A percentile compares a stretch with the other conserved stretches of the same genome.
Evolutionary conservation across 179 eudicot species (phyloP).

Genomic region (Patellifolia procumbens): DNA sequence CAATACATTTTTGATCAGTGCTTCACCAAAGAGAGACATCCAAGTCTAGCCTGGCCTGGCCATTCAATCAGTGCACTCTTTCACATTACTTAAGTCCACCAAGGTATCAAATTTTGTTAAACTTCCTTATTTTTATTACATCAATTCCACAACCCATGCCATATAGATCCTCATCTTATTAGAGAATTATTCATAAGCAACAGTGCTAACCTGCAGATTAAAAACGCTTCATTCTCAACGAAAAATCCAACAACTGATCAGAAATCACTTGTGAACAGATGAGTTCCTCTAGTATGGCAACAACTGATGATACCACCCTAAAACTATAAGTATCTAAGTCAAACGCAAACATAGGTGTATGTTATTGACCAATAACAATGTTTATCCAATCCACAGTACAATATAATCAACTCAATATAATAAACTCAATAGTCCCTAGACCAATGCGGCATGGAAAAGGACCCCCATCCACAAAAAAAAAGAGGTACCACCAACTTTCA

Average conservation of each 20-base stretch:
- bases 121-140: not conserved
- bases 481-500: conserved; percentile 2
- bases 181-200: not conserved
- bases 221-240: not conserved
- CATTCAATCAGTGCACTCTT: not conserved
- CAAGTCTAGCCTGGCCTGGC: not conserved
- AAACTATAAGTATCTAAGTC: not conserved
- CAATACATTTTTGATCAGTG: not conserved
- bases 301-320: not conserved
- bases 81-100: not conserved
- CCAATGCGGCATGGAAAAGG: not conserved
- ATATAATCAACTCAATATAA: too few relatives aligned
- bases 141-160: not conserved
- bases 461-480: not conserved
- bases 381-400: not conserved
- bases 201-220: not conserved
- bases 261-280: not conserved
- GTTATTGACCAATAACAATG: not conserved
- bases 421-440: not conserved
- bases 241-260: not conserved
- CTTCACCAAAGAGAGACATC: not conserved
- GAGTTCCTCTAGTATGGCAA: not conserved
- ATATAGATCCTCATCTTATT: not conserved
- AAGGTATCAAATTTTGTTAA: not conserved
- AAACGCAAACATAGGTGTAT: not conserved